Evolutionary conservation across 108 stramenopile species (phyloP).

Genomic region (Discostella stelligeroides): DNA sequence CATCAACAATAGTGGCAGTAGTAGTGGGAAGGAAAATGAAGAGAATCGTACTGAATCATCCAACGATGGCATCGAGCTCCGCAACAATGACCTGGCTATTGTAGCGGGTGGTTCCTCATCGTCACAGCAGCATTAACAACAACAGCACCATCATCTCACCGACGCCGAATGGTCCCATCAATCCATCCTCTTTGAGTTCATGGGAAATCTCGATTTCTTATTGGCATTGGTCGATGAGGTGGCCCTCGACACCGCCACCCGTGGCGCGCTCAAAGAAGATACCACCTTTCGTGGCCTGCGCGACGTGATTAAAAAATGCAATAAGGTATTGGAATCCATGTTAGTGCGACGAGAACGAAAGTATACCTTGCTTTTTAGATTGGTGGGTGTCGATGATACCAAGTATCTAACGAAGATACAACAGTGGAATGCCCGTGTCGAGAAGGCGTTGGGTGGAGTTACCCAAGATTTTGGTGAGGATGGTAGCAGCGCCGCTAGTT

Average conservation of each 20-base stretch:
- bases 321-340: conserved; percentile 84
- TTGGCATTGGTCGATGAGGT: conserved; percentile 85
- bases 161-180: conserved; percentile 52
- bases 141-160: neutral
- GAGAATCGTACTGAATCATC: no score
- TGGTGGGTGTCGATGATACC: conserved; percentile 59
- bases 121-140: neutral
- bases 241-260: conserved; percentile 82
- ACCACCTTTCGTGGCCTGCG: conserved; percentile 80
- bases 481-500: conserved; percentile 6
- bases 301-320: conserved; percentile 89
- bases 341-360: conserved; percentile 74
- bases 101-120: no score
- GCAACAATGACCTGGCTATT: no score
- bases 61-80: no score
- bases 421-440: conserved; percentile 79
- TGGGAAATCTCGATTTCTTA: conserved; percentile 84
- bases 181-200: conserved; percentile 73
- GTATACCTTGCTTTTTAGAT: conserved; percentile 80
- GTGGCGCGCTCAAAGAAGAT: conserved; percentile 86
- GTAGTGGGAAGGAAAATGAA: neutral
- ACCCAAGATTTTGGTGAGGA: conserved; percentile 38
- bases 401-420: conserved; percentile 70
- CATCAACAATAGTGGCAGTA: neutral
- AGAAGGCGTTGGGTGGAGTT: conserved; percentile 83